Conservation (phyloP, 257 asterid species). For the Penstemon barbatus region DNA sequence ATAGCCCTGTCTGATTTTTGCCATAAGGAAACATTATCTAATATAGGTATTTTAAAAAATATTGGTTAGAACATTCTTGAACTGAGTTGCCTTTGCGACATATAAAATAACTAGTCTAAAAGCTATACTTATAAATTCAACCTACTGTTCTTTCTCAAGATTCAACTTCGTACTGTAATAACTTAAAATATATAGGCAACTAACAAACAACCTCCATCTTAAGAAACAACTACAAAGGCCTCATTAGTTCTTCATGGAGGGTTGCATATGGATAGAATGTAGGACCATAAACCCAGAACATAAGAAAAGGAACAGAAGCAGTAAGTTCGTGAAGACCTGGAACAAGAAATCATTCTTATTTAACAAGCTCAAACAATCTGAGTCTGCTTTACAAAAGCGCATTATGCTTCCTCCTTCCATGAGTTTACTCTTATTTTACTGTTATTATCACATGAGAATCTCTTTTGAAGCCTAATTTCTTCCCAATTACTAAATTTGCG, state of each 20-base stretch:
- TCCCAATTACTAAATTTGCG: neutral
- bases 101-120: neutral
- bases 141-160: conserved; percentile 10
- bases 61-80: neutral
- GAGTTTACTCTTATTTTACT: neutral
- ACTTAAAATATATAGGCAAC: conserved; percentile 11
- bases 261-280: neutral
- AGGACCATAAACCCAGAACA: neutral
- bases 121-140: neutral
- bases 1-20: neutral
- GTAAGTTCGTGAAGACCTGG: neutral
- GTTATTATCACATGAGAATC: neutral
- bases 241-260: neutral
- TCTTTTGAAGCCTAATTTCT: conserved; percentile 8
- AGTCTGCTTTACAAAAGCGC: neutral
- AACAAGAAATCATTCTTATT: neutral
- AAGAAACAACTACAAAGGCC: conserved; percentile 18
- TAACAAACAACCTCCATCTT: conserved; percentile 12
- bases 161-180: neutral
- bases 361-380: neutral
- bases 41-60: neutral
- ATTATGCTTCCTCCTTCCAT: neutral
- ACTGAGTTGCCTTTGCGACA: neutral
- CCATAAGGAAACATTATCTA: neutral
- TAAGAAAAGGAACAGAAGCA: neutral